Base-by-base conservation (phyloP, 2,329 filamentous ascomycete species). In the Annulohypoxylon truncatum region DNA sequence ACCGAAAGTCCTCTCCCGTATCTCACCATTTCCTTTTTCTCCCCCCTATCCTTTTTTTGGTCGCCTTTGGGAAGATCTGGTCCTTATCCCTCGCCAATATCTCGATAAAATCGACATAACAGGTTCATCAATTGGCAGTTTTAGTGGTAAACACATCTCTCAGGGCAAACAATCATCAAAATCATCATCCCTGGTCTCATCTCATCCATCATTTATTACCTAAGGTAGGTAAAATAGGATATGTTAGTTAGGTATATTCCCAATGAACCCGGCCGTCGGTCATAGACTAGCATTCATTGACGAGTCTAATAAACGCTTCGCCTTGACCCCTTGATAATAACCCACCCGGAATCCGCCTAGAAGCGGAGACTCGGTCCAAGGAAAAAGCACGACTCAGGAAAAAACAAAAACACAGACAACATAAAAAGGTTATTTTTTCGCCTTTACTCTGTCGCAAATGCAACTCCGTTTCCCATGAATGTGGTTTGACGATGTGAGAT, bases 361-460 rank as follows among this genome's bases (percentile, higher is more conserved):
- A 44, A 48, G 29, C 24, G 22, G 38, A 63, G 55, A 64, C n/a
- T 40, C 40, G 54, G 50, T 29, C 53, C 40, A 62, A 68, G 29
- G 54, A 64, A 66, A 63, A 33, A 48, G 24, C n/a, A 31, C 24
- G 26, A 44, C 9, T 33, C 53, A 50, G 31, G 44, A 47, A 44
- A 44, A 47, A 31, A 51, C 46, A 31, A 33, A 51, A 42, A 15
- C 35, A 38, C 15, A 33, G 26, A 35, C 38, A 40, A 58, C 40
- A 24, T 24, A 13, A 22, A 10, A 28, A 15, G 44, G 48, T 60
- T 18, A 53, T 62, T 69, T 67, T 67, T 62, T 59, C 59, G 52
- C 64, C 60, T 61, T 64, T 69, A 59, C 48, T 60, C 59, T 42
- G 64, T 69, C 67, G 63, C 40, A 69, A 69, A 69, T 67, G 64